A percentile compares a stretch with the other conserved stretches of the same genome.
Conservation (phyloP, 352 stramenopile species). For the Globisporangium barbulae region DNA sequence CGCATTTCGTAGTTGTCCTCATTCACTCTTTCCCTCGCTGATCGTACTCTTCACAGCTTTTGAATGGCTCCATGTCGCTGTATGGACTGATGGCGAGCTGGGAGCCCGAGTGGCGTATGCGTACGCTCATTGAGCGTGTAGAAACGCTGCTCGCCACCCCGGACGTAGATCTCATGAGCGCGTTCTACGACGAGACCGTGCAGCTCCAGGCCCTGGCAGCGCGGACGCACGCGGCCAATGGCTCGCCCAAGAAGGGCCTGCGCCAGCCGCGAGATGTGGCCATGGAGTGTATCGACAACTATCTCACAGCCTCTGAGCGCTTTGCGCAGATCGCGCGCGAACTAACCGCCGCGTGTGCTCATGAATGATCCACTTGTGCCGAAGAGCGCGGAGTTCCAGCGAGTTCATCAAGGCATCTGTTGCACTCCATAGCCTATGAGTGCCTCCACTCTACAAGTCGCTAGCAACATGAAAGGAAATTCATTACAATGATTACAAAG, state of each 20-base stretch:
- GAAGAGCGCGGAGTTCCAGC: too few species aligned
- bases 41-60: not conserved
- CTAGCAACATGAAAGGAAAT: too few species aligned
- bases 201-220: not conserved
- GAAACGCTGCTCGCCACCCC: not conserved
- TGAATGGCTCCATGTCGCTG: not conserved
- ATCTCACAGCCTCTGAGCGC: conserved; percentile 26
- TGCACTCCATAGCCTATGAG: too few species aligned
- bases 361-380: too few species aligned
- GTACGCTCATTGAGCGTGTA: not conserved
- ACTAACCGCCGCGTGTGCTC: too few species aligned
- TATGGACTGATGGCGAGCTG: not conserved
- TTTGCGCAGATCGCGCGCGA: conserved; percentile 26
- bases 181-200: not conserved
- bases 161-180: not conserved
- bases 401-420: too few species aligned
- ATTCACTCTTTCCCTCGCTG: not conserved
- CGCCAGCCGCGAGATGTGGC: conserved; percentile 50
- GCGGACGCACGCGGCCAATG: not conserved
- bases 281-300: conserved; percentile 50
- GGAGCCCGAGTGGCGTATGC: not conserved
- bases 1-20: not conserved
- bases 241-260: conserved; percentile 10
- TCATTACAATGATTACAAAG: too few species aligned
- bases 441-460: too few species aligned